Evolutionary conservation across 1,284 basidiomycete species (phyloP).

Genomic region (Takashimella koratensis): DNA sequence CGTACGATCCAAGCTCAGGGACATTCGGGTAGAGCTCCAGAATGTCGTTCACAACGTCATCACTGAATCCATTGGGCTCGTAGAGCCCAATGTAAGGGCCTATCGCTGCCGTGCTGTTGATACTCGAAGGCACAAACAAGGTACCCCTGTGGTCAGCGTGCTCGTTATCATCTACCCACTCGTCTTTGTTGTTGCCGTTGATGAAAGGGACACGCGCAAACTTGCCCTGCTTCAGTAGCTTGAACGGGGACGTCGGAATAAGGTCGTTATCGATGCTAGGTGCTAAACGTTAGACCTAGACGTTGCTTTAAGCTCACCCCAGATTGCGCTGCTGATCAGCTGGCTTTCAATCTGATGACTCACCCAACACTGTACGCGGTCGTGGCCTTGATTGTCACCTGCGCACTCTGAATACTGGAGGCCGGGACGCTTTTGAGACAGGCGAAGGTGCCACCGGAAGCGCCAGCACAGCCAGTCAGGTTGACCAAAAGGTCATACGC

Average conservation of each 20-base stretch:
- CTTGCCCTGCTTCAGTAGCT: constrained; percentile 29
- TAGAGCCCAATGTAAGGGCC: constrained; percentile 18
- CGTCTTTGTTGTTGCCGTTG: constrained; percentile 42
- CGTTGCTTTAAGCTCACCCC: no score
- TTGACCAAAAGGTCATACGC: constrained; percentile 32
- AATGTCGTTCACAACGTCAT: constrained; percentile 15
- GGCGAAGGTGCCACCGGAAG: neutral
- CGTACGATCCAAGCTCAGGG: constrained; percentile 29
- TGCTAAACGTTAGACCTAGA: no score
- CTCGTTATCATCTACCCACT: constrained; percentile 19
- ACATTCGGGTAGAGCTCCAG: constrained; percentile 29
- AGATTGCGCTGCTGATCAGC: no score
- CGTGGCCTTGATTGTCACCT: no score
- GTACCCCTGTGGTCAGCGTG: constrained; percentile 22
- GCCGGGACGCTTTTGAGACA: neutral
- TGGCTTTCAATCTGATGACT: no score
- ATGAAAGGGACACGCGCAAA: constrained; percentile 46
- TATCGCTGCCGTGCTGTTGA: constrained; percentile 15
- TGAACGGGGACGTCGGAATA: constrained; percentile 35
- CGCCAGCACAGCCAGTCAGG: constrained; percentile 24
- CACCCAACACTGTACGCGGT: no score
- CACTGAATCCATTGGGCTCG: constrained; percentile 17
- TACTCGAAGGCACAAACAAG: constrained; percentile 26
- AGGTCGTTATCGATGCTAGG: constrained; percentile 44
- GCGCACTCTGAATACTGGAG: no score